These are phyloP conservation scores for Petunia hybrid DNA, from an alignment of 305 asterid genomes.

Conservation along the genomic window DNA sequence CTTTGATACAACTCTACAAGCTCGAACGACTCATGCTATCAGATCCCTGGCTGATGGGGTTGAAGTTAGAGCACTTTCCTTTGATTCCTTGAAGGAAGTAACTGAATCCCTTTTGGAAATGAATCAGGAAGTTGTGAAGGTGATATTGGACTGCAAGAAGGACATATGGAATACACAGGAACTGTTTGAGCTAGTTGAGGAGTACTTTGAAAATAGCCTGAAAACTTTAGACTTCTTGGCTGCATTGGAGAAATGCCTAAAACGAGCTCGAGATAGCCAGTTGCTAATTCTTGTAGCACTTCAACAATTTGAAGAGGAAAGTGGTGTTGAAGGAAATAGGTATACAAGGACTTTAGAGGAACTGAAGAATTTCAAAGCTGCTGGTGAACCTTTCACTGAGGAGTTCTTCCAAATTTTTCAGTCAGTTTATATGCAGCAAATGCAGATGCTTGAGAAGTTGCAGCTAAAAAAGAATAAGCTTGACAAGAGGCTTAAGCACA, in stretches of 20 bases:
- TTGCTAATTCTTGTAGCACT: slow-evolving; percentile 79
- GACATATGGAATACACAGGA: slow-evolving; percentile 95
- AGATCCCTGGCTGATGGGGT: slow-evolving; percentile 77
- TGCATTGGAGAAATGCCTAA: slow-evolving; percentile 77
- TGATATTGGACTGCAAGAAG: slow-evolving; percentile 86
- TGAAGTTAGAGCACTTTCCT: slow-evolving; percentile 81
- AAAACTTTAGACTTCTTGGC: slow-evolving; percentile 83
- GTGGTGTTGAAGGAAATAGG: slow-evolving; percentile 50
- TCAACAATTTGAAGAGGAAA: slow-evolving; percentile 80
- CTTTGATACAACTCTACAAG: slow-evolving; percentile 72
- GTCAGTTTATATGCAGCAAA: slow-evolving; percentile 76
- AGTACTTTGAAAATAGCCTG: slow-evolving; percentile 88
- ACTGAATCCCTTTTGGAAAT: slow-evolving; percentile 87
- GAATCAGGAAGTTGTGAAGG: slow-evolving; percentile 97
- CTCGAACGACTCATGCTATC: slow-evolving; percentile 65
- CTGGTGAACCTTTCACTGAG: slow-evolving; percentile 84
- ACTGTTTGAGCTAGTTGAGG: slow-evolving; percentile 88
- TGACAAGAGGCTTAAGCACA: slow-evolving; percentile 69
- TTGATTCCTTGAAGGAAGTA: slow-evolving; percentile 79
- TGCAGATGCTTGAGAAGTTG: slow-evolving; percentile 77
- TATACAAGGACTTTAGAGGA: slow-evolving; percentile 68
- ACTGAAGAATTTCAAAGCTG: slow-evolving; percentile 65
- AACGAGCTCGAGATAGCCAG: slow-evolving; percentile 75
- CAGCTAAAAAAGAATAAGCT: slow-evolving; percentile 72
- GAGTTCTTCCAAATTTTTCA: slow-evolving; percentile 77